These are phyloP conservation scores for Irpex sp. DNA, from an alignment of 1,284 basidiomycete genomes.

Conservation along the genomic window DNA sequence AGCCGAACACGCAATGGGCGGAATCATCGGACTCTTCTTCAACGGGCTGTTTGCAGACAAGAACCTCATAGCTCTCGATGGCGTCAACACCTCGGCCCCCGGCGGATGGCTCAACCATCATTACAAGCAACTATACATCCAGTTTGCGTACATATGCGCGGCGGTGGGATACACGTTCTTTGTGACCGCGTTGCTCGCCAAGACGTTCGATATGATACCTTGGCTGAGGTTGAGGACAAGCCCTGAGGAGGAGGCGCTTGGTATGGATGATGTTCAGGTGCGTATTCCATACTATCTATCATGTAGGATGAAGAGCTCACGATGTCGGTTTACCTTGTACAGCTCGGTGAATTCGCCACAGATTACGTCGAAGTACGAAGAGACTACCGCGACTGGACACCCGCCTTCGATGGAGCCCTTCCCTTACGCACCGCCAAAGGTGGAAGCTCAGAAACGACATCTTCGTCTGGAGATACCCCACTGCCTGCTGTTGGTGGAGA, in stretches of 20 bases:
- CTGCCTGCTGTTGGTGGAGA: neutral
- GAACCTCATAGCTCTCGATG: conserved; percentile 66
- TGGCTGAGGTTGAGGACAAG: conserved; percentile 71
- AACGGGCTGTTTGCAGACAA: conserved; percentile 79
- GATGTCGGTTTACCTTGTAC: neutral
- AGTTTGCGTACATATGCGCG: conserved; percentile 80
- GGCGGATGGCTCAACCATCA: conserved; percentile 76
- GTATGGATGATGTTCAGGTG: conserved; percentile 87
- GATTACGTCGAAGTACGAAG: conserved; percentile 78
- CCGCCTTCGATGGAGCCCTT: conserved; percentile 18
- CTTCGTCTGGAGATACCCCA: neutral
- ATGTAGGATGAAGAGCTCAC: neutral
- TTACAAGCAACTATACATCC: conserved; percentile 79
- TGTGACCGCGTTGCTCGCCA: conserved; percentile 64
- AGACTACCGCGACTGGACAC: conserved; percentile 59
- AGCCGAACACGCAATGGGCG: conserved; percentile 90
- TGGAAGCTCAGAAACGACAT: conserved; percentile 15
- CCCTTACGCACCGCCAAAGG: neutral
- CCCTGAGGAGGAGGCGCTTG: conserved; percentile 77
- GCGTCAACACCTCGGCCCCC: conserved; percentile 60
- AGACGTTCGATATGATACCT: conserved; percentile 74
- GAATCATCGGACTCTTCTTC: conserved; percentile 78
- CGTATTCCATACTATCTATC: conserved; percentile 18
- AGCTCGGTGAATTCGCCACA: conserved; percentile 77
- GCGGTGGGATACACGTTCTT: conserved; percentile 64